Conservation (phyloP, 352 stramenopile genomes). For the Globisporangium megalacanthum region DNA sequence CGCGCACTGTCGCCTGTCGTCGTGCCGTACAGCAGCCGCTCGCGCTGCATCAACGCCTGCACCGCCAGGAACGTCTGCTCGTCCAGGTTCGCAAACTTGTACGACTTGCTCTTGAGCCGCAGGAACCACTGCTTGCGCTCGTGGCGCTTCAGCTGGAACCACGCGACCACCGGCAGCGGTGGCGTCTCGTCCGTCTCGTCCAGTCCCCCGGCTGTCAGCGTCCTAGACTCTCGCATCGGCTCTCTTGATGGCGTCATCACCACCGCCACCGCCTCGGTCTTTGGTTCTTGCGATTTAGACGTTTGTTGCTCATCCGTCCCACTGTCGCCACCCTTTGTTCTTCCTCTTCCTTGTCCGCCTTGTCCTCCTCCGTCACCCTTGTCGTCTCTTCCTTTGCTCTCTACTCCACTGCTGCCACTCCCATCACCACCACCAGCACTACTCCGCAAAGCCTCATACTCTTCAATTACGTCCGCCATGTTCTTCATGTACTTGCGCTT, state of each 20-base stretch:
- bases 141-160: constrained; percentile 3
- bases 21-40: constrained; percentile 1
- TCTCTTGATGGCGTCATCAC: no score
- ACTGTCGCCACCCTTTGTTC: no score
- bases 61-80: neutral
- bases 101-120: constrained; percentile 1
- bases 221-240: no score
- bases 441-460: neutral
- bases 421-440: neutral
- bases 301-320: no score
- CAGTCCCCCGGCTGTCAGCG: no score
- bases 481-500: constrained; percentile 16
- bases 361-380: no score
- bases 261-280: no score
- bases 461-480: constrained; percentile 7
- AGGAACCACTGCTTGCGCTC: constrained; percentile 3
- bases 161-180: neutral
- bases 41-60: neutral
- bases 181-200: neutral
- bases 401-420: no score
- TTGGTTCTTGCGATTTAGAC: no score
- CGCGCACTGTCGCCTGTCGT: no score
- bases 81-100: constrained; percentile 3
- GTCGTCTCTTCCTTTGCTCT: no score
- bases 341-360: no score